Evolutionary conservation across 2,329 filamentous ascomycete genomes (phyloP).

Genomic region (Paecilomyces dactylethromorphus): DNA sequence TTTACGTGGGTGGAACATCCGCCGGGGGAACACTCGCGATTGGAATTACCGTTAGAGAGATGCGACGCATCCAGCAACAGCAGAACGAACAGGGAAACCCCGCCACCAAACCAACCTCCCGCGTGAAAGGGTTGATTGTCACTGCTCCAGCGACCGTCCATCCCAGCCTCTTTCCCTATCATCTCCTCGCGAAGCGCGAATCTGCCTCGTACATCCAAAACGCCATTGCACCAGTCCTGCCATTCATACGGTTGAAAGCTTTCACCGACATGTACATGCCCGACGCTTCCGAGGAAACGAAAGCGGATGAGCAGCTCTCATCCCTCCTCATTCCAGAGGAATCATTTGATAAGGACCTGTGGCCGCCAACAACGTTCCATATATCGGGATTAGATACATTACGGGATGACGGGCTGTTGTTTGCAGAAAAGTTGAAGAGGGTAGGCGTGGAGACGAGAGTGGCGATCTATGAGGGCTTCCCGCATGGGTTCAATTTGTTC

Average conservation of each 20-base stretch:
- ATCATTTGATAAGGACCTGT: not conserved
- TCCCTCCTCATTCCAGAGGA: not conserved
- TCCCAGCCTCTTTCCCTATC: not conserved
- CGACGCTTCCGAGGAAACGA: not conserved
- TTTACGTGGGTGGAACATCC: not conserved
- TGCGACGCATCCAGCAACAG: not conserved
- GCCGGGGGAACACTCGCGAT: not conserved
- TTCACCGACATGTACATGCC: not conserved
- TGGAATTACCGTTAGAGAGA: not conserved
- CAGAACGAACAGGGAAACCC: not conserved
- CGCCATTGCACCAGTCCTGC: not conserved
- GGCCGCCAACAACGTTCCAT: not conserved
- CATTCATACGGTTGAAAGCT: not conserved
- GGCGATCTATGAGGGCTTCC: not conserved
- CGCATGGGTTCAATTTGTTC: not conserved
- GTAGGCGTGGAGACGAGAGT: not conserved
- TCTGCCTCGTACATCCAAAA: not conserved
- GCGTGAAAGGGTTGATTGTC: not conserved
- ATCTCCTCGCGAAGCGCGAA: not conserved
- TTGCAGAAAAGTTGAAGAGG: not conserved
- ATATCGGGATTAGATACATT: not conserved
- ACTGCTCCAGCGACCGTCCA: not conserved
- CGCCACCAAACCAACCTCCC: not conserved
- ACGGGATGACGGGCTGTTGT: not conserved
- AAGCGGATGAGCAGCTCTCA: not conserved